phyloP scores from a whole-genome alignment of 768 basidiomycete genomes.

The Tephrocybe rancida region DNA sequence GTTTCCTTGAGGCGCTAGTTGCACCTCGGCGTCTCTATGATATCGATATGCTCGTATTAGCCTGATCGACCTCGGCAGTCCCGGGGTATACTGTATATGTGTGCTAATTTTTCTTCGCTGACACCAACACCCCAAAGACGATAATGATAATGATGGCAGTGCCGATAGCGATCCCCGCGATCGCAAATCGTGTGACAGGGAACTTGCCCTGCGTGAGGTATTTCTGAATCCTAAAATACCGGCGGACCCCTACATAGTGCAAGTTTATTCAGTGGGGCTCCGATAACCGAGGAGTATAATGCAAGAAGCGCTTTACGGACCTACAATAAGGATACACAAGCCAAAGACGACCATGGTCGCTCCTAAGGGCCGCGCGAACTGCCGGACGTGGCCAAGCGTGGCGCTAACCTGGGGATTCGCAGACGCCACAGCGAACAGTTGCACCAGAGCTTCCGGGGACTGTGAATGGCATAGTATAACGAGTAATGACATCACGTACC shows the following conservation, averaged over 20 bases:
- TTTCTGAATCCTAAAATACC: constrained; percentile 57
- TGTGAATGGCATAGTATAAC: background rate
- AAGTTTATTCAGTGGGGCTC: background rate
- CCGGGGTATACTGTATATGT: too few relatives aligned
- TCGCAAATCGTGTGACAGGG: constrained; percentile 51
- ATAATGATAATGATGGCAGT: constrained; percentile 16
- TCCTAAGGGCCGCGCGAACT: constrained; percentile 55
- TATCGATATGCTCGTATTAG: too few relatives aligned
- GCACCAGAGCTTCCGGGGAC: constrained; percentile 48
- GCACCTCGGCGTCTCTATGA: too few relatives aligned
- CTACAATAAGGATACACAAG: constrained; percentile 47
- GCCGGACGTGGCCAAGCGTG: constrained; percentile 22
- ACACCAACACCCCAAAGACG: constrained; percentile 21
- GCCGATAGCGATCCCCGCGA: constrained; percentile 36
- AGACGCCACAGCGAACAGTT: constrained; percentile 47
- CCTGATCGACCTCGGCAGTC: background rate
- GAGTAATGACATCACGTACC: constrained; percentile 39
- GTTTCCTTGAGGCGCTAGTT: too few relatives aligned
- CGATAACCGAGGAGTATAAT: background rate
- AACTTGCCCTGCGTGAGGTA: constrained; percentile 53
- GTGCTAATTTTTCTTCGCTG: constrained; percentile 3
- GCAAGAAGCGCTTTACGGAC: constrained; percentile 30
- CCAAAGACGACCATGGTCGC: constrained; percentile 48
- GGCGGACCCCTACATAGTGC: constrained; percentile 39
- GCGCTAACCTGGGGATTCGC: constrained; percentile 10